These are phyloP conservation scores for Pythium grandisporangium DNA, from an alignment of 352 stramenopile genomes.

Conservation along the genomic window DNA sequence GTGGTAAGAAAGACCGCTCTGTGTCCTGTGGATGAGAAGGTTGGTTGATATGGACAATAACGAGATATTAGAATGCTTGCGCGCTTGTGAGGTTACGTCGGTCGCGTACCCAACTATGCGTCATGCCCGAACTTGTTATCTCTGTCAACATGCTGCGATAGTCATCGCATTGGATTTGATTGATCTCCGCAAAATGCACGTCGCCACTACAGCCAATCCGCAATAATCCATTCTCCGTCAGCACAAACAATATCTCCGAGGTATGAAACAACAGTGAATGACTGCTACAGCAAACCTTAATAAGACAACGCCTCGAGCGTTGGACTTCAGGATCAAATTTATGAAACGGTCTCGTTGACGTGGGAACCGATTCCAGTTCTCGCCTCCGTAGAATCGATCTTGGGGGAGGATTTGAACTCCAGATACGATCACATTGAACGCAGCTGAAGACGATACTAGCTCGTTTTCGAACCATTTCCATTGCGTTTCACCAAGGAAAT, in stretches of 20 bases:
- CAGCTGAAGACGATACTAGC: constrained; percentile 25
- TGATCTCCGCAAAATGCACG: constrained; percentile 67
- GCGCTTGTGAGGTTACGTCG: too few species aligned
- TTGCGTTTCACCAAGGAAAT: constrained; percentile 33
- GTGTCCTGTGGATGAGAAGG: neutral
- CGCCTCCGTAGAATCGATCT: constrained; percentile 32
- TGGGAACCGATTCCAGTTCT: constrained; percentile 62
- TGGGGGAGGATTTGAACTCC: constrained; percentile 48
- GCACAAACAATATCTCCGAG: too few species aligned
- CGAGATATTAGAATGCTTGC: too few species aligned
- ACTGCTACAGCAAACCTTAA: constrained; percentile 21
- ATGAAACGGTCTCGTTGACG: constrained; percentile 36
- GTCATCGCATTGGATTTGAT: constrained; percentile 51
- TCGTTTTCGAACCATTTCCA: constrained; percentile 36
- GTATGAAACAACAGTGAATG: too few species aligned
- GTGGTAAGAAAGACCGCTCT: neutral
- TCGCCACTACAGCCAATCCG: constrained; percentile 40
- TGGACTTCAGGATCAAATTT: constrained; percentile 37
- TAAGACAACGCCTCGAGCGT: constrained; percentile 36
- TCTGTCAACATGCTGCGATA: constrained; percentile 14
- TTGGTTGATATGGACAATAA: too few species aligned
- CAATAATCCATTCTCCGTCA: too few species aligned
- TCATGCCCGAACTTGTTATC: constrained; percentile 79
- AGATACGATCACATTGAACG: constrained; percentile 69
- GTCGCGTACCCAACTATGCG: constrained; percentile 64